These are phyloP conservation scores for Aspergillus coremiiformis DNA, from an alignment of 495 filamentous ascomycete species.

Conservation along the genomic window DNA sequence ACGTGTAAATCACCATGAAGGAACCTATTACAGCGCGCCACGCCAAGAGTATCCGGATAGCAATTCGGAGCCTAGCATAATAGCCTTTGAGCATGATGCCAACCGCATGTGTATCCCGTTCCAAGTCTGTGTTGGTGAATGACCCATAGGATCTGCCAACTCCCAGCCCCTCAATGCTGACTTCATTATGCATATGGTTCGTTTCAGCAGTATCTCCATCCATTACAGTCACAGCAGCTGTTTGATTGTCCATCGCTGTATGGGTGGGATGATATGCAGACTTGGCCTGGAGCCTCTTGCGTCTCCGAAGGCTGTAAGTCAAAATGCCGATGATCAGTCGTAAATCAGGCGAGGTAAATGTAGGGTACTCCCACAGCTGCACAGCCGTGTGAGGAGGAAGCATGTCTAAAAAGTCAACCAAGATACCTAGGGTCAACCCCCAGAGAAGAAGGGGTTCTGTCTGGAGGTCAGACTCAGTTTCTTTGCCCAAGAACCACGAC, in stretches of 20 bases:
- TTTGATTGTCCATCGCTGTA: slow-evolving; percentile 38
- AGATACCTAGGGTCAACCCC: slow-evolving; percentile 66
- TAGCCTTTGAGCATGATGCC: slow-evolving; percentile 63
- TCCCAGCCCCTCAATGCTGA: slow-evolving; percentile 41
- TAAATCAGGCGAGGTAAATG: slow-evolving; percentile 62
- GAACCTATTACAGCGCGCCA: slow-evolving; percentile 34
- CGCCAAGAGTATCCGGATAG: slow-evolving; percentile 46
- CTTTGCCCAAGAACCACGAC: slow-evolving; percentile 27
- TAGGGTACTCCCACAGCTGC: slow-evolving; percentile 62
- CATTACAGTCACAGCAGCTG: slow-evolving; percentile 33
- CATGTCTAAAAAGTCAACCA: slow-evolving; percentile 66
- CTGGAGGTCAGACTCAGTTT: slow-evolving; percentile 23
- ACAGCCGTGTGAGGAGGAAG: slow-evolving; percentile 57
- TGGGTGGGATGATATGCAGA: slow-evolving; percentile 31
- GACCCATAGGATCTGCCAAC: slow-evolving; percentile 39
- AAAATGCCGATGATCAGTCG: slow-evolving; percentile 52
- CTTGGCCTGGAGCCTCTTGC: slow-evolving; percentile 41
- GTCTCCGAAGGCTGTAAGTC: slow-evolving; percentile 52
- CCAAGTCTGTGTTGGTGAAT: slow-evolving; percentile 14
- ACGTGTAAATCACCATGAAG: slow-evolving; percentile 24
- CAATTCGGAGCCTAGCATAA: slow-evolving; percentile 54
- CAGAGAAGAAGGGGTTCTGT: slow-evolving; percentile 57
- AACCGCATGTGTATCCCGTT: slow-evolving; percentile 41
- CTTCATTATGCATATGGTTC: slow-evolving; percentile 32
- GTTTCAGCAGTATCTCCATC: slow-evolving; percentile 5